phyloP scores from a whole-genome alignment of 208 protist genomes.

The Wallacemonas sp. region DNA sequence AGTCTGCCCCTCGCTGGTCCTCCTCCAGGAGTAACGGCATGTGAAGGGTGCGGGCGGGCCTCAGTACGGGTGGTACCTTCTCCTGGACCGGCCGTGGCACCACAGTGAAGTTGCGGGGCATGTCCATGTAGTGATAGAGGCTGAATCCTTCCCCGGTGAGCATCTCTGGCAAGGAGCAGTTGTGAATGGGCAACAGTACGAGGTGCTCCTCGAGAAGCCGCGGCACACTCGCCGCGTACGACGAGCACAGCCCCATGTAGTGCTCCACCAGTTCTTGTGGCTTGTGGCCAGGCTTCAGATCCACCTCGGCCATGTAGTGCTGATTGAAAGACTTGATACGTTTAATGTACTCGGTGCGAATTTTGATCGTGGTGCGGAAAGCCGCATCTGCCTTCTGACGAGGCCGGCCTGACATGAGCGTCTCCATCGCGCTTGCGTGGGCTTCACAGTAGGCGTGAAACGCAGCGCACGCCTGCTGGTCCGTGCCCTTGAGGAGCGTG shows the following conservation, averaged over 20 bases:
- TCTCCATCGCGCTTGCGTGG: constrained; percentile 55
- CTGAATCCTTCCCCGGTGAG: not conserved
- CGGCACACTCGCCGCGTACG: constrained; percentile 45
- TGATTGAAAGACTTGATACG: constrained; percentile 74
- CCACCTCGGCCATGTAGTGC: constrained; percentile 39
- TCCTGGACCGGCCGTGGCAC: constrained; percentile 7
- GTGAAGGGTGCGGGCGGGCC: not conserved
- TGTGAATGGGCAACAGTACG: constrained; percentile 41
- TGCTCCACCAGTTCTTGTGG: constrained; percentile 27
- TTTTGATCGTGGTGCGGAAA: constrained; percentile 61
- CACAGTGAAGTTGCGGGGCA: constrained; percentile 31
- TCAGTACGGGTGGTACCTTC: not conserved
- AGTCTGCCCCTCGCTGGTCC: too few species aligned
- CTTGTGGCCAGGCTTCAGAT: constrained; percentile 38
- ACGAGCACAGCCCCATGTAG: constrained; percentile 55
- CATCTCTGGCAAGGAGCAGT: constrained; percentile 31
- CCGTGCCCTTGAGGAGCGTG: constrained; percentile 32
- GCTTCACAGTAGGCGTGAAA: constrained; percentile 64
- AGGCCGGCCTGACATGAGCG: constrained; percentile 65
- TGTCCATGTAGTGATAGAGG: constrained; percentile 44
- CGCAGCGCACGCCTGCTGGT: constrained; percentile 35
- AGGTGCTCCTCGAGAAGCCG: constrained; percentile 46
- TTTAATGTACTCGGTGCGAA: constrained; percentile 78
- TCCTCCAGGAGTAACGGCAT: not conserved
- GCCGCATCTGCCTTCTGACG: constrained; percentile 72